These are phyloP conservation scores for Amoeboaphelidium protococcarum DNA, from an alignment of 371 early-diverging fungal species.

Conservation along the genomic window DNA sequence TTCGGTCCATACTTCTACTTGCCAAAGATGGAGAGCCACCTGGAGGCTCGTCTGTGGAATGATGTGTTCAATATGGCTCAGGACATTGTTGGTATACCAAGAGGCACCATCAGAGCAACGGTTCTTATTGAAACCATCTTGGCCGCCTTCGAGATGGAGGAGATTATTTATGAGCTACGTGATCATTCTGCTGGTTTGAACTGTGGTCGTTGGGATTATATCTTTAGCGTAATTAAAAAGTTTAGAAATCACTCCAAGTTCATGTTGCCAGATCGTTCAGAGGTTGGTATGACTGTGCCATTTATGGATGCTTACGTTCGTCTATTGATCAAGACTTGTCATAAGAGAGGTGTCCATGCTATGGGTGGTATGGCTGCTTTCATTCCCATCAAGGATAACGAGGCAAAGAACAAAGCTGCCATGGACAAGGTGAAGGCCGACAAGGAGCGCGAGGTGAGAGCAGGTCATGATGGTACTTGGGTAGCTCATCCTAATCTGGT, in stretches of 20 bases:
- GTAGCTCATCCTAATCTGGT: conserved; percentile 84
- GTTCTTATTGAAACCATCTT: conserved; percentile 87
- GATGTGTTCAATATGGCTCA: conserved; percentile 77
- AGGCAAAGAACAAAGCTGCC: conserved; percentile 55
- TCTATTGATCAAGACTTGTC: conserved; percentile 82
- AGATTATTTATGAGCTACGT: conserved; percentile 86
- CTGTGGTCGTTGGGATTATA: conserved; percentile 96
- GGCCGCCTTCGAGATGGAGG: conserved; percentile 92
- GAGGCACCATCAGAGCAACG: conserved; percentile 84
- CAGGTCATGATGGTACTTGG: conserved; percentile 91
- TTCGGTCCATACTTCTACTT: conserved; percentile 90
- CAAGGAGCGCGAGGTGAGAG: conserved; percentile 72
- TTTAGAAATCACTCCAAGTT: conserved; percentile 56
- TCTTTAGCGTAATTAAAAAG: conserved; percentile 85
- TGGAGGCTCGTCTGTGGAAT: conserved; percentile 89
- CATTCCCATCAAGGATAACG: conserved; percentile 80
- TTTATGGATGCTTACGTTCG: conserved; percentile 89
- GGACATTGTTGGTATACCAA: conserved; percentile 57
- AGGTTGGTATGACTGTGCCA: conserved; percentile 72
- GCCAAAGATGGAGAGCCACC: conserved; percentile 85
- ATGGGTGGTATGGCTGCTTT: conserved; percentile 98
- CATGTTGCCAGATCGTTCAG: conserved; percentile 63
- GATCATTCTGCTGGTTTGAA: conserved; percentile 85
- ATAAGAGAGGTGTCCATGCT: conserved; percentile 84
- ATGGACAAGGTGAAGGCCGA: conserved; percentile 75